Evolutionary conservation across 768 basidiomycete species (phyloP), one percentile per base, ranked within the genome.

Genomic region (Zangia roseola): DNA sequence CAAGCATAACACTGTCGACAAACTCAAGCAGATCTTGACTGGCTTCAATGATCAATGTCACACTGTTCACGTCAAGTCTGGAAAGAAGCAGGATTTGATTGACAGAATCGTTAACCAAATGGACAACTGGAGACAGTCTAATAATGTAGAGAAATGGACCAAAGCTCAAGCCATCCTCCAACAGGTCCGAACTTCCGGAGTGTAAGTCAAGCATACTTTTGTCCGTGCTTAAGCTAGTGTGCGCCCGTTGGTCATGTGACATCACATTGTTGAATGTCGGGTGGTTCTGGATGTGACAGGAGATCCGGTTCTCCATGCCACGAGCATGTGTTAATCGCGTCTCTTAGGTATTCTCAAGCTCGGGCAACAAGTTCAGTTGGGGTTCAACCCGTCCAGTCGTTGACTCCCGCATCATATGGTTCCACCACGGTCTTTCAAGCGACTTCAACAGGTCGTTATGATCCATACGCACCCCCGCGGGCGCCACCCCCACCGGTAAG

Each of bases 11-110:
- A 93, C 89, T 7, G 91, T 93, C 54, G 90, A 91, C 68, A 83
- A 76, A 69, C 80, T 93, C 55, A 92, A 93, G 68, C 84, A 86
- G 63, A 88, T 93, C 57, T 74, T 93, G 49, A 67, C 74, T 33
- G 85, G 84, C 21, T 75, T 92, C 57, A 91, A 90, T 71, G 87
- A 88, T 31, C 84, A 90, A 65, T 91, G 89, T 61, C 70, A 71
- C 45, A 79, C 81, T 5, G 76, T 78, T 57, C 72, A 91, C 24
- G 73, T 79, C 45, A 90, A 88, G 68, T 77, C 87, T 10, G 91
- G 91, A 23, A 91, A 88, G 73, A 93, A 93, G 63, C 86, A 90
- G 58, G 91, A 92, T 28, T 78, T 92, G 40, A 90, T 91, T 62
- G 87, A 91, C 64, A 78, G 88, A 53, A 84, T 93, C 52, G 68